These are phyloP conservation scores for Fusarium vanettenii DNA, from an alignment of 2,329 filamentous ascomycete genomes.

Conservation along the genomic window DNA sequence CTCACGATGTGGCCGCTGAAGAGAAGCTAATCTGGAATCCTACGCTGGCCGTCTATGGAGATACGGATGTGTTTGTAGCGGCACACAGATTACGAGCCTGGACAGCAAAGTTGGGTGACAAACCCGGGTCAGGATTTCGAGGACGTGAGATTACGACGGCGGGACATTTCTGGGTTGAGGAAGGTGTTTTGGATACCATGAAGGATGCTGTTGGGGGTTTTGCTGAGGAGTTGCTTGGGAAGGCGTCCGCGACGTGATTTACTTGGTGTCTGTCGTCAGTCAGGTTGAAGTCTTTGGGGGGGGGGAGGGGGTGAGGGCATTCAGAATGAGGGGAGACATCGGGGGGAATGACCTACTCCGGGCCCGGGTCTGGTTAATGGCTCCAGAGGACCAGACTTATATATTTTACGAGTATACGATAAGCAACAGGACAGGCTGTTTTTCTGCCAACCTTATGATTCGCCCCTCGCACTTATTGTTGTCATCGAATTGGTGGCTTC, in stretches of 20 bases:
- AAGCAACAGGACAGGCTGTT: too few relatives aligned
- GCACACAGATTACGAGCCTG: constrained; percentile 74
- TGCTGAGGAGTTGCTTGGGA: constrained; percentile 36
- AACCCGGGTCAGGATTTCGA: constrained; percentile 58
- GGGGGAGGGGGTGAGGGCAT: background rate
- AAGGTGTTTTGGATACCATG: constrained; percentile 55
- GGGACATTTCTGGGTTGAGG: constrained; percentile 73
- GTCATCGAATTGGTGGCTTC: background rate
- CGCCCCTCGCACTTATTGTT: background rate
- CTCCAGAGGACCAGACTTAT: too few relatives aligned
- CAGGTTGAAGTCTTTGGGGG: background rate
- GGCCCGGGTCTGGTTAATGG: too few relatives aligned
- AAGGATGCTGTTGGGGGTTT: constrained; percentile 42
- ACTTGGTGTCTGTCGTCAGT: background rate
- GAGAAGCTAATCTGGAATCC: constrained; percentile 67
- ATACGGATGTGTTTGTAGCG: constrained; percentile 79
- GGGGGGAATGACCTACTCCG: too few relatives aligned
- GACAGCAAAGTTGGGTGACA: constrained; percentile 64
- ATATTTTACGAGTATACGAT: too few relatives aligned
- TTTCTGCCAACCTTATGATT: too few relatives aligned
- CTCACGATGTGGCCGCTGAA: constrained; percentile 53
- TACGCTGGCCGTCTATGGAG: constrained; percentile 80
- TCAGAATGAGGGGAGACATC: background rate
- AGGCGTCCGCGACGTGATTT: background rate
- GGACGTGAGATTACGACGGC: constrained; percentile 62